Percentiles rank a stretch among this genome's conserved stretches.
phyloP scores from a whole-genome alignment of 2,329 filamentous ascomycete genomes.

The Karstenula rhodostoma region DNA sequence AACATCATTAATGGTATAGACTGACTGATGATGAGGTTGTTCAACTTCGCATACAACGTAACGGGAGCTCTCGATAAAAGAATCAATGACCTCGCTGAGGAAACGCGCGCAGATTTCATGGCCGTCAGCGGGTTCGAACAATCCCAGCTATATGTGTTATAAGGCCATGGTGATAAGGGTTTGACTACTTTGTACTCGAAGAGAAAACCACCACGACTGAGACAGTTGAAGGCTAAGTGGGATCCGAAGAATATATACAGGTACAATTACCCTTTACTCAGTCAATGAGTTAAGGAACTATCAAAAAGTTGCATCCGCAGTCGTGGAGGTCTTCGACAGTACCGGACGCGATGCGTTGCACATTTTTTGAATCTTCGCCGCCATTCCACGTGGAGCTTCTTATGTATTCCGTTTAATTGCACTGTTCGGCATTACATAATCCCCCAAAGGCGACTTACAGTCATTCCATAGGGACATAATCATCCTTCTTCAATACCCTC shows the following conservation, averaged over 20 bases:
- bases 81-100: neutral
- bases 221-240: conserved; percentile 1
- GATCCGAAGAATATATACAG: too few species aligned
- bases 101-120: neutral
- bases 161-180: conserved; percentile 6
- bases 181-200: neutral
- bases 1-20: neutral
- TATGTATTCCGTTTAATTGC: too few species aligned
- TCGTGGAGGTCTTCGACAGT: too few species aligned
- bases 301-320: too few species aligned
- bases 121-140: neutral
- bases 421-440: too few species aligned
- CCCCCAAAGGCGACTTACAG: too few species aligned
- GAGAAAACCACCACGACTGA: neutral
- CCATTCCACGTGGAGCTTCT: too few species aligned
- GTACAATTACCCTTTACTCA: too few species aligned
- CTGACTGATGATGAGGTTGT: neutral
- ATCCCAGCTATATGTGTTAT: neutral
- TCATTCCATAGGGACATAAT: too few species aligned
- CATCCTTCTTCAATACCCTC: neutral
- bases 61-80: neutral
- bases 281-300: too few species aligned
- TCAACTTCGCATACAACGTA: conserved; percentile 1
- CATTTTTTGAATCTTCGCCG: too few species aligned
- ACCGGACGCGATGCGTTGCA: too few species aligned